Percentiles rank a stretch among this genome's conserved stretches.
These are phyloP conservation scores for Colletotrichum sidae DNA, from an alignment of 2,329 filamentous ascomycete genomes.

Conservation along the genomic window DNA sequence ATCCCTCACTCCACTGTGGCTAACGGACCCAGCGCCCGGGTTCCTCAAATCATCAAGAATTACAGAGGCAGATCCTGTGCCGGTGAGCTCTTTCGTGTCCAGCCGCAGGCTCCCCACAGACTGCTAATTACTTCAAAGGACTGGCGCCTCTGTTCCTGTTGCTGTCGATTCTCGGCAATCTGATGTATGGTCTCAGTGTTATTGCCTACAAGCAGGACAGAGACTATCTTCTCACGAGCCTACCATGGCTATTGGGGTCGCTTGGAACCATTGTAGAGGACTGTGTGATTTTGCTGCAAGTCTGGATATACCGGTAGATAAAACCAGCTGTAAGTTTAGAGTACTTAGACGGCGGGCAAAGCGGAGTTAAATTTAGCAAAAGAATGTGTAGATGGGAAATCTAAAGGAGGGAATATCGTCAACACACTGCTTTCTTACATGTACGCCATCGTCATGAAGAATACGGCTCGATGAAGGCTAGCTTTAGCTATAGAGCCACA, in stretches of 20 bases:
- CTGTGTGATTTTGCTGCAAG: conserved; percentile 13
- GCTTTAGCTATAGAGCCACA: too few species aligned
- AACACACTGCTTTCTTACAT: too few species aligned
- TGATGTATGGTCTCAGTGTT: conserved; percentile 27
- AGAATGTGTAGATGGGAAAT: too few species aligned
- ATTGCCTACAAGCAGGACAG: conserved; percentile 27
- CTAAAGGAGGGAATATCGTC: too few species aligned
- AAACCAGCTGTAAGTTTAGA: background rate
- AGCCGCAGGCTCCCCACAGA: too few species aligned
- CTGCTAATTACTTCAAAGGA: background rate
- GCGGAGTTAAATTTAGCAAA: too few species aligned
- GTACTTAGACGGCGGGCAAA: too few species aligned
- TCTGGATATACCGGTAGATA: conserved; percentile 6
- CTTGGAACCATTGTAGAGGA: conserved; percentile 27
- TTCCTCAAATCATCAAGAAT: conserved; percentile 31
- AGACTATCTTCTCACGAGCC: conserved; percentile 19
- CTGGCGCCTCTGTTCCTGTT: conserved; percentile 21
- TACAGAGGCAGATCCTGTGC: conserved; percentile 22
- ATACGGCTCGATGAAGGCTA: too few species aligned
- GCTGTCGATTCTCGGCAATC: conserved; percentile 19
- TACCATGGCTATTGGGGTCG: conserved; percentile 28
- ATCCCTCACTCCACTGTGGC: background rate
- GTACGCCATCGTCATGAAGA: too few species aligned
- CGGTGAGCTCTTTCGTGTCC: background rate
- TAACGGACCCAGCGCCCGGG: conserved; percentile 9